A percentile compares a stretch with the other conserved stretches of the same genome.
Evolutionary conservation across 208 protist genomes (phyloP).

Genomic region (Acanthamoeba royreba): DNA sequence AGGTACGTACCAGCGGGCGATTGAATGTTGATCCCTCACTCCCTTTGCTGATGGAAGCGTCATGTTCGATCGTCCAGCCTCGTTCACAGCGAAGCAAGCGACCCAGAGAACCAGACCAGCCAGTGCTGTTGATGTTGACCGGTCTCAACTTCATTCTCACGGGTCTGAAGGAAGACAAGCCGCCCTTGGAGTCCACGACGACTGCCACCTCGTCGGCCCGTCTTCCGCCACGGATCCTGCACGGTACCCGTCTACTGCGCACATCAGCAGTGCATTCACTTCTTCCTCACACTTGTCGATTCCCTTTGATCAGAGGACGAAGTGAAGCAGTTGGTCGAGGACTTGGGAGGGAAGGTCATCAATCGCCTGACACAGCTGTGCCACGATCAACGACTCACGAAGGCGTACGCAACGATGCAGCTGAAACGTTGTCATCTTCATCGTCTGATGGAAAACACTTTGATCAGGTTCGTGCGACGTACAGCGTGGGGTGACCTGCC

Average conservation of each 20-base stretch:
- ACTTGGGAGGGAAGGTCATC: background rate
- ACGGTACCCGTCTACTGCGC: too few species aligned
- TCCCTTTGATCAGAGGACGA: background rate
- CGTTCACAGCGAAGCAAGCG: too few species aligned
- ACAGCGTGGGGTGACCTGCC: conserved; percentile 12
- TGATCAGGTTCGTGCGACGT: background rate
- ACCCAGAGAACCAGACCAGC: background rate
- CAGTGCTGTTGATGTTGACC: background rate
- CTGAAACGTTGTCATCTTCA: too few species aligned
- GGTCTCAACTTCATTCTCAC: conserved; percentile 26
- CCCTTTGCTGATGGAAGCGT: too few species aligned
- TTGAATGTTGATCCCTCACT: too few species aligned
- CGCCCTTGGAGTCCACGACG: background rate
- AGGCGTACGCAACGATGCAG: too few species aligned
- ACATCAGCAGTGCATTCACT: background rate
- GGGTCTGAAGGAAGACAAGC: background rate
- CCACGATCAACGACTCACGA: background rate
- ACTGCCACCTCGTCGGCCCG: background rate
- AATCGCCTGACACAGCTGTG: background rate
- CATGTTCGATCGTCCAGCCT: too few species aligned
- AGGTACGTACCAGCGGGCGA: too few species aligned
- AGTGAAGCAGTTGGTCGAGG: conserved; percentile 1
- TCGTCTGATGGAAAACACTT: too few species aligned
- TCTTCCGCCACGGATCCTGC: background rate
- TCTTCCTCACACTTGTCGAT: background rate